phyloP scores from a whole-genome alignment of 768 basidiomycete genomes.

The Russula emetica region DNA sequence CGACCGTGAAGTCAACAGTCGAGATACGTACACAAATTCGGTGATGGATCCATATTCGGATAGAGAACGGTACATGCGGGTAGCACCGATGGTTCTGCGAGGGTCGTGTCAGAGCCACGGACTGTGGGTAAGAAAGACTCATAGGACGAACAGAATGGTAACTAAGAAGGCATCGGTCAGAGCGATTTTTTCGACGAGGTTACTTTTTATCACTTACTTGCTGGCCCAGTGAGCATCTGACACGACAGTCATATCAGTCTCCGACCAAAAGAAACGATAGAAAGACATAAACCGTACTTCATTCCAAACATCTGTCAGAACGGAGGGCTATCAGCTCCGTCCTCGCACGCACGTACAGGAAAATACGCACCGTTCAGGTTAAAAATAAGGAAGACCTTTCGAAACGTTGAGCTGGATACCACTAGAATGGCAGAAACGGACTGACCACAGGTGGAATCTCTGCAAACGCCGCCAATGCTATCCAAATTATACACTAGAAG shows the following conservation, averaged over 20 bases:
- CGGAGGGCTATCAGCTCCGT: not conserved
- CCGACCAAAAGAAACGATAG: not conserved
- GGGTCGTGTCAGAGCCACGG: not conserved
- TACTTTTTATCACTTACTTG: slow-evolving; percentile 1
- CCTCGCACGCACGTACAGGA: not conserved
- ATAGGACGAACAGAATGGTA: slow-evolving; percentile 3
- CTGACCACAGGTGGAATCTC: slow-evolving; percentile 6
- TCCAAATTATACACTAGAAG: slow-evolving; percentile 13
- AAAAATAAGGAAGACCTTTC: slow-evolving; percentile 14
- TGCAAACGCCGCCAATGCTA: not conserved
- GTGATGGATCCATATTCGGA: slow-evolving; percentile 11
- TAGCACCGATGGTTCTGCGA: slow-evolving; percentile 10
- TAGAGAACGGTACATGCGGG: slow-evolving; percentile 19
- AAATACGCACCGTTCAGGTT: slow-evolving; percentile 15
- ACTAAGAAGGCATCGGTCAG: not conserved
- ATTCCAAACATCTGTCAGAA: slow-evolving; percentile 14
- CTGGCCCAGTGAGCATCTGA: slow-evolving; percentile 6
- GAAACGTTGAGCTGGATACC: not conserved
- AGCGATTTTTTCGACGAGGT: not conserved
- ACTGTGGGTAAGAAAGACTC: not conserved
- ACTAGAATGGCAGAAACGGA: not conserved
- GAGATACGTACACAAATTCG: slow-evolving; percentile 16
- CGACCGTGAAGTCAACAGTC: not conserved
- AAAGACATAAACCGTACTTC: slow-evolving; percentile 1
- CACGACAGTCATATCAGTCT: not conserved